A percentile compares a stretch with the other conserved stretches of the same genome.
Evolutionary conservation across 108 stramenopile genomes (phyloP).

Genomic region (Cafeteria roenbergensis): DNA sequence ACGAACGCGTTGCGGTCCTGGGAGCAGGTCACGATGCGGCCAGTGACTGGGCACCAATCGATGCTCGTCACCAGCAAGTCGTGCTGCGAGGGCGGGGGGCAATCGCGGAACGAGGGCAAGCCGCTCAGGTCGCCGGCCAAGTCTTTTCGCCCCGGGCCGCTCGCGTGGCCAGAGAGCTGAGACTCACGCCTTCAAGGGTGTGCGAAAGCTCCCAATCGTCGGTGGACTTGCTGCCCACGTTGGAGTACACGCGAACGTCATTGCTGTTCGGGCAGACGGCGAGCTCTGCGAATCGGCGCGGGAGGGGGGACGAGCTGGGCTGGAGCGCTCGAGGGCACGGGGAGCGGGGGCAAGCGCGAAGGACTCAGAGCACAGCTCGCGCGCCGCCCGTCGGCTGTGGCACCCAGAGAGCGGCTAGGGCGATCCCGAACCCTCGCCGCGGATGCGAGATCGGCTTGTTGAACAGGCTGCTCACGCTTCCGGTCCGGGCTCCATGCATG

Average conservation of each 20-base stretch:
- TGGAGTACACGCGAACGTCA: constrained; percentile 24
- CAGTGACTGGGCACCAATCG: constrained; percentile 44
- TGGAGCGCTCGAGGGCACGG: too few species aligned
- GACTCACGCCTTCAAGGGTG: constrained; percentile 23
- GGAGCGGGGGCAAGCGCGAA: background rate
- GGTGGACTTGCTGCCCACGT: constrained; percentile 14
- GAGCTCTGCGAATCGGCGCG: constrained; percentile 16
- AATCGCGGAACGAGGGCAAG: background rate
- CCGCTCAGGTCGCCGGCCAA: background rate
- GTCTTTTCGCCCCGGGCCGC: background rate
- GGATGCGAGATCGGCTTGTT: background rate
- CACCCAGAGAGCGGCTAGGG: too few species aligned
- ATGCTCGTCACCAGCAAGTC: constrained; percentile 46
- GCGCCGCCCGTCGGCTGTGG: too few species aligned
- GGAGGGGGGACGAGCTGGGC: background rate
- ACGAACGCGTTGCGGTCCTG: constrained; percentile 57
- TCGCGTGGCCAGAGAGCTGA: background rate
- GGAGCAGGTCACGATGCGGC: constrained; percentile 50
- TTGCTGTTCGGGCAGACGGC: constrained; percentile 37
- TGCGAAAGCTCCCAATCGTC: constrained; percentile 19
- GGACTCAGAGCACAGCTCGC: background rate
- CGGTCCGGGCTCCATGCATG: constrained; percentile 28
- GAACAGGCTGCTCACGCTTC: constrained; percentile 19
- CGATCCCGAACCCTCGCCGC: too few species aligned
- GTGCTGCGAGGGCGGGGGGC: constrained; percentile 18